Base-by-base conservation (phyloP, 495 filamentous ascomycete species). In the Aspergillus taichungensis region DNA sequence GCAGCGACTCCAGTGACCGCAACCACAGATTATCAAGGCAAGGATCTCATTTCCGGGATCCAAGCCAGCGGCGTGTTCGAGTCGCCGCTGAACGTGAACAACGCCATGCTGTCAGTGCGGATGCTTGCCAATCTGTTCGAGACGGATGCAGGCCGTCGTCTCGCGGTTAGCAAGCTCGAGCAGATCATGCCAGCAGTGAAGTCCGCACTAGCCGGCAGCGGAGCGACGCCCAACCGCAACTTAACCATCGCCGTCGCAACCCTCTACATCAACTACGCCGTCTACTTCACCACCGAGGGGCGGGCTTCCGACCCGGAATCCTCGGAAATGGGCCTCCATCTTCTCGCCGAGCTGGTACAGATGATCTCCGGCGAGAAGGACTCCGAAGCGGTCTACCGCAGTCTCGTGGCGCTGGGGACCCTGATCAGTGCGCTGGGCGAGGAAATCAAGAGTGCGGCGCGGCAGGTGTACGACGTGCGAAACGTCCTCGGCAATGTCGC, bases 111-210 rank as follows among this genome's bases (percentile, higher is more conserved):
- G 63, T 77, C 85, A 0, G 67, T 86, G 34, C 88, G 94, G 8
- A 75, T 82, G 10, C 75, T 95, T 38, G 82, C 78, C n/a, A 99
- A 99, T 46, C 68, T 97, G 6, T 97, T 96, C 63, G 77, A 79
- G 44, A 88, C 85, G 0, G 59, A 74, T 3, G 67, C 80, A 44
- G 92, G 92, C 30, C 78, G 85, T 8, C 60, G 71, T 12, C 65
- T 90, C 1, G 77, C 76, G 0, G 65, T 76, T 4, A 60, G 62
- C 11, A 64, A 73, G 30, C 86, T 86, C 41, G 78, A 83, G 46
- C 63, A 67, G 35, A 70, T 82, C 29, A 55, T 79, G 8, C 62
- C 68, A 9, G 60, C 78, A 24, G 69, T 76, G 5, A 74, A 71
- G 33, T 61, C 68, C 1, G 55, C 64, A 2, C 52, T 72, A 24